Evolutionary conservation across 2,329 filamentous ascomycete genomes (phyloP).

Genomic region (Westerdykella aurantiaca): DNA sequence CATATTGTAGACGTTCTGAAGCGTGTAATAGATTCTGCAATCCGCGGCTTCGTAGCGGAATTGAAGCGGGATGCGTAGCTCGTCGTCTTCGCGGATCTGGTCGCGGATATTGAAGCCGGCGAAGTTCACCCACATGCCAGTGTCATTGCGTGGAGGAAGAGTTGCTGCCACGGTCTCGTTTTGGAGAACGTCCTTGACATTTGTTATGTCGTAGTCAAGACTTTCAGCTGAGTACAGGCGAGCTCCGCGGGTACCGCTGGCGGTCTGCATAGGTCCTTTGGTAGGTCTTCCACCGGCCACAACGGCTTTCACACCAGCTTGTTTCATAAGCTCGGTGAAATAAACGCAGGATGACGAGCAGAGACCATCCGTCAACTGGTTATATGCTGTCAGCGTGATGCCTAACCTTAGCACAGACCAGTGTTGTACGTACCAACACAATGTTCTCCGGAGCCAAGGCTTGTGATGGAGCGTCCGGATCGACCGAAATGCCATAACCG

Average conservation of each 20-base stretch:
- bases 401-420: neutral
- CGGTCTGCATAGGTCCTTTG: slow-evolving; percentile 51
- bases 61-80: slow-evolving; percentile 24
- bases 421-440: neutral
- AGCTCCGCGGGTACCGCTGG: slow-evolving; percentile 55
- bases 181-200: neutral
- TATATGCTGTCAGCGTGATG: slow-evolving; percentile 6
- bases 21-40: slow-evolving; percentile 37
- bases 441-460: slow-evolving; percentile 3
- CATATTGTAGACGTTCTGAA: slow-evolving; percentile 34
- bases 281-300: slow-evolving; percentile 53
- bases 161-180: neutral
- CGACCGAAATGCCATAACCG: slow-evolving; percentile 2
- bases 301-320: slow-evolving; percentile 48
- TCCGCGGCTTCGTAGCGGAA: slow-evolving; percentile 38
- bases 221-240: slow-evolving; percentile 30
- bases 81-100: slow-evolving; percentile 29
- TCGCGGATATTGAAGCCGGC: slow-evolving; percentile 36
- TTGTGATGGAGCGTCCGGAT: neutral
- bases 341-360: slow-evolving; percentile 54
- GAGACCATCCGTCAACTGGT: slow-evolving; percentile 44
- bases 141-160: slow-evolving; percentile 3
- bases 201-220: slow-evolving; percentile 24
- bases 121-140: slow-evolving; percentile 20
- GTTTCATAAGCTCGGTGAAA: slow-evolving; percentile 44